Conservation (phyloP, 495 filamentous ascomycete genomes). For the Usnea hakonensis region DNA sequence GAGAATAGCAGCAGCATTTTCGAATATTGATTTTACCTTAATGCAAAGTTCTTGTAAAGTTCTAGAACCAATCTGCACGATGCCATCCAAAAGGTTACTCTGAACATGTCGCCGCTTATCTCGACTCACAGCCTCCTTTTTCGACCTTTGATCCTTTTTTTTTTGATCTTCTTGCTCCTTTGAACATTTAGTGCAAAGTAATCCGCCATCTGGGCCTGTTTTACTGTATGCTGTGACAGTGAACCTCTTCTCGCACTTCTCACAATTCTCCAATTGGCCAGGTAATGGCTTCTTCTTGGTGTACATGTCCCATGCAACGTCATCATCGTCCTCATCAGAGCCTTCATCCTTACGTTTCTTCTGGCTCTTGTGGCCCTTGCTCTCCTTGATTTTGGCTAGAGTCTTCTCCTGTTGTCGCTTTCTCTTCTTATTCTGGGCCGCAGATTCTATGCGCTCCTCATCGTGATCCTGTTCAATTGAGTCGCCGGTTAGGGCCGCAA, state of each 20-base stretch:
- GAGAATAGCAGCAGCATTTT: neutral
- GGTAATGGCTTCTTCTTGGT: slow-evolving; percentile 59
- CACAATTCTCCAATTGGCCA: slow-evolving; percentile 85
- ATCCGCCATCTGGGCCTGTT: slow-evolving; percentile 68
- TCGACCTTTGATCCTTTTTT: slow-evolving; percentile 50
- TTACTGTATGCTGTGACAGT: slow-evolving; percentile 89
- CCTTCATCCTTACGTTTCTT: slow-evolving; percentile 45
- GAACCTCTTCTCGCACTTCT: slow-evolving; percentile 77
- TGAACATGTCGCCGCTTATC: slow-evolving; percentile 60
- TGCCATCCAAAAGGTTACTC: slow-evolving; percentile 71
- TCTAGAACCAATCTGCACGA: slow-evolving; percentile 59
- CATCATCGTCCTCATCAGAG: slow-evolving; percentile 39
- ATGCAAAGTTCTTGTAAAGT: slow-evolving; percentile 71
- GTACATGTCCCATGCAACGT: slow-evolving; percentile 46
- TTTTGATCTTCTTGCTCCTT: slow-evolving; percentile 59
- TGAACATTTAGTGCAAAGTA: slow-evolving; percentile 82
- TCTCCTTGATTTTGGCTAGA: slow-evolving; percentile 69
- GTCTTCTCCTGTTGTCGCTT: slow-evolving; percentile 54
- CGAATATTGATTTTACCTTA: slow-evolving; percentile 43
- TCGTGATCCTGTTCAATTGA: slow-evolving; percentile 19
- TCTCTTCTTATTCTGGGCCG: slow-evolving; percentile 54
- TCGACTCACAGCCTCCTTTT: slow-evolving; percentile 45
- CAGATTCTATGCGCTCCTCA: slow-evolving; percentile 27
- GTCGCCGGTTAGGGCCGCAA: slow-evolving; percentile 21
- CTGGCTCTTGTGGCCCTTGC: slow-evolving; percentile 57